Evolutionary conservation across 805 yeast species (phyloP), one percentile per base, ranked within the genome.

Genomic region (Lachancea thermotolerans): DNA sequence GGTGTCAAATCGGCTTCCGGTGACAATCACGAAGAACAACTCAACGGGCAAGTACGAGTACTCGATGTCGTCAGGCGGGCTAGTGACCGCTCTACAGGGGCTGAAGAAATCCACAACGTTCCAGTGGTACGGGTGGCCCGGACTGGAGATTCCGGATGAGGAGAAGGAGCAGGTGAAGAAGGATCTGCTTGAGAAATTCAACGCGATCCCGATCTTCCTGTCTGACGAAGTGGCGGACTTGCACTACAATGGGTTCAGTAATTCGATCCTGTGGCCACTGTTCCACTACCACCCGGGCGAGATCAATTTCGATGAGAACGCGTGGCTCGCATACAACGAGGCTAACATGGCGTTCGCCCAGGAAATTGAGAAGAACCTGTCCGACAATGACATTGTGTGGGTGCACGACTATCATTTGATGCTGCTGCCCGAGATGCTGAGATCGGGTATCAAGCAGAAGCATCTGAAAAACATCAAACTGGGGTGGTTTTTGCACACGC

Each of bases 71-170:
- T 85, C 96, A 1, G 99, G 99, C 25, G 99, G 99, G 1, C 75
- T 93, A 40, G 99, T 95, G 18, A 88, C 97, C 1, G 99, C 97
- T 0, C 70, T 93, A 35, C 95, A 90, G 59, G 98, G 98, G 1
- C 69, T 93, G 44, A 87, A 87, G 64, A 85, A 85, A 58, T 68
- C 82, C 2, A 79, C 87, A 9, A 82, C 84, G 40, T 89, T 89
- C 67, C 93, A 89, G 62, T 93, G 99, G 99, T 81, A 86, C 58
- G 99, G 99, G 12, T 93, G 99, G 99, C 96, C 98, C 1, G 95
- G 91, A 10, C 67, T 89, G 59, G 95, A 89, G 55, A 75, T 93
- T 4, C 95, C 95, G 1, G 85, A 74, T 21, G 74, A 73, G 37
- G 95, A 89, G 51, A 82, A 82, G 59, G 77, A 67, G 0, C 69